phyloP scores from a whole-genome alignment of 176 grass and related monocot genomes.

The Carex myosuroides region DNA sequence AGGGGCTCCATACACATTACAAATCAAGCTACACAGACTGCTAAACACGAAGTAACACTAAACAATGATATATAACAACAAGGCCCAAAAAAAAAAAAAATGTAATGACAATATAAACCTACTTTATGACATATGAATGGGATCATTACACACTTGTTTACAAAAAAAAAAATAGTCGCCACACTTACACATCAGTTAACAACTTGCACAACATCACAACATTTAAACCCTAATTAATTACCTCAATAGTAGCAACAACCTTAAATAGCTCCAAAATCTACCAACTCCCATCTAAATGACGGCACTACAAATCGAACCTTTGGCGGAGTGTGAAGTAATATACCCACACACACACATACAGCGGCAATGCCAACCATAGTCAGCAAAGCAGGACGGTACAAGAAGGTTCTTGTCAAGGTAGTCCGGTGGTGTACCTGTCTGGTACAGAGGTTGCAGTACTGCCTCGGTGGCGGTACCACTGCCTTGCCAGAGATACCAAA shows the following conservation, averaged over 20 bases:
- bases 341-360: conserved; percentile 75
- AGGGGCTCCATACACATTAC: neutral
- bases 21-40: conserved; percentile 1
- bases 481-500: conserved; percentile 38
- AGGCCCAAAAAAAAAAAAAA: neutral
- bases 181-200: conserved; percentile 21
- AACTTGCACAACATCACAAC: conserved; percentile 12
- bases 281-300: conserved; percentile 80
- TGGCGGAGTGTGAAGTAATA: conserved; percentile 65
- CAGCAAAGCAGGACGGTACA: conserved; percentile 89
- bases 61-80: neutral
- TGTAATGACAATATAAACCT: conserved; percentile 3
- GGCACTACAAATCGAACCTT: conserved; percentile 62
- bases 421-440: conserved; percentile 34
- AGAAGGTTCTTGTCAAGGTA: conserved; percentile 39
- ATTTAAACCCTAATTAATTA: conserved; percentile 25
- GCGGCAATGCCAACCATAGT: conserved; percentile 74
- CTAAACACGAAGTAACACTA: neutral
- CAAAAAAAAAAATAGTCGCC: conserved; percentile 9
- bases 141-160: conserved; percentile 15
- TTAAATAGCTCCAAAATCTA: conserved; percentile 40
- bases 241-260: conserved; percentile 1
- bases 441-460: conserved; percentile 58
- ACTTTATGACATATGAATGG: conserved; percentile 11
- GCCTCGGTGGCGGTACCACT: conserved; percentile 22